These are phyloP conservation scores for Cajanus cajan DNA, from an alignment of 306 rosid species.

Conservation along the genomic window DNA sequence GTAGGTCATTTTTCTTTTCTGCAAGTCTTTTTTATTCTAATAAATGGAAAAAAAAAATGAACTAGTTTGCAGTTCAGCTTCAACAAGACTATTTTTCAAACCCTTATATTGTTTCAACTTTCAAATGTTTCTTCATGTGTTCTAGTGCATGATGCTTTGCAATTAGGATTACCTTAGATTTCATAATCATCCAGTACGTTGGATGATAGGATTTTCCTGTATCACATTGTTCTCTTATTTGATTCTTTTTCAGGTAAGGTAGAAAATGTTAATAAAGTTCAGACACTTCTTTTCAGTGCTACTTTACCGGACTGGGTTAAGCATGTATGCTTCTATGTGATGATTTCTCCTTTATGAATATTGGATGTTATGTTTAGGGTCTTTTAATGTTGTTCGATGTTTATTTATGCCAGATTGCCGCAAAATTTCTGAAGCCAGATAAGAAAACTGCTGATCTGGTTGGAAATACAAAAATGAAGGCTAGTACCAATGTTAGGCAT, in stretches of 20 bases:
- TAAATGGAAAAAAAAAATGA: too few relatives aligned
- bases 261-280: conserved; percentile 64
- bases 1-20: background rate
- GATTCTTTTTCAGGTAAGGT: conserved; percentile 66
- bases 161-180: background rate
- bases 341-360: background rate
- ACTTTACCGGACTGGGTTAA: conserved; percentile 90
- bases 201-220: conserved; percentile 1
- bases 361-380: background rate
- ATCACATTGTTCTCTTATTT: background rate
- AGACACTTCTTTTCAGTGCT: conserved; percentile 97
- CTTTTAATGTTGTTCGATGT: background rate
- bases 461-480: conserved; percentile 93
- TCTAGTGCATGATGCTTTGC: background rate
- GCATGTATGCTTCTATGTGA: conserved; percentile 38
- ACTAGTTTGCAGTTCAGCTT: background rate
- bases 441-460: conserved; percentile 90
- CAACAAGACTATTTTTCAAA: background rate
- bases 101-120: background rate
- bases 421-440: conserved; percentile 63
- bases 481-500: conserved; percentile 76
- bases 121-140: background rate
- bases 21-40: background rate
- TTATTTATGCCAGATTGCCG: conserved; percentile 56
- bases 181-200: background rate